Conservation (phyloP, 176 grass and related monocot genomes). For the Urochloa ruziziensis region DNA sequence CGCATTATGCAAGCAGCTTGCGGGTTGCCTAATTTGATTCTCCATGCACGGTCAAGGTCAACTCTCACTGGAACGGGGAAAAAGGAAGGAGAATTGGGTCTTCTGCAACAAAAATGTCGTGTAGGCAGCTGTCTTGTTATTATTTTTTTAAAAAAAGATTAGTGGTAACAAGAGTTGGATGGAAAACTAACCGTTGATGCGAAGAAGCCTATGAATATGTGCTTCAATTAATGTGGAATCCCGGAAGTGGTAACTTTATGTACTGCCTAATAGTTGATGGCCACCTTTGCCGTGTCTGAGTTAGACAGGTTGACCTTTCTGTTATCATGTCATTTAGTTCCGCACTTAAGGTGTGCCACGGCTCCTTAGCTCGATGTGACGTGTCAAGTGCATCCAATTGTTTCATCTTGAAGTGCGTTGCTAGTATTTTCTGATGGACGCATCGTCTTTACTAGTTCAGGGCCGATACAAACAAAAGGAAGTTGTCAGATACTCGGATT, state of each 20-base stretch:
- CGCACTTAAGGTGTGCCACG: background rate
- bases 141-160: background rate
- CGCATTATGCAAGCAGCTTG: no score
- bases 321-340: background rate
- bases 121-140: background rate
- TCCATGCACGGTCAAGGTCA: background rate
- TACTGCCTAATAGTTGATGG: background rate
- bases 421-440: background rate
- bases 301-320: background rate
- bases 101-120: no score
- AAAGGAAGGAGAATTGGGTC: background rate
- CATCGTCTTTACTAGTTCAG: background rate
- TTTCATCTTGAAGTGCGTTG: background rate
- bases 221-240: background rate
- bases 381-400: background rate
- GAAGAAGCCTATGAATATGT: background rate
- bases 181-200: background rate
- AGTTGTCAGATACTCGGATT: background rate
- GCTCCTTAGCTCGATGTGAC: background rate
- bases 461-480: background rate
- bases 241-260: background rate
- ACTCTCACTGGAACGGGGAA: background rate
- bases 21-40: conserved; percentile 8
- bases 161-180: background rate
- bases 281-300: background rate